These are phyloP conservation scores for Garcia nutans DNA, from an alignment of 345 rosid genomes.

Conservation along the genomic window DNA sequence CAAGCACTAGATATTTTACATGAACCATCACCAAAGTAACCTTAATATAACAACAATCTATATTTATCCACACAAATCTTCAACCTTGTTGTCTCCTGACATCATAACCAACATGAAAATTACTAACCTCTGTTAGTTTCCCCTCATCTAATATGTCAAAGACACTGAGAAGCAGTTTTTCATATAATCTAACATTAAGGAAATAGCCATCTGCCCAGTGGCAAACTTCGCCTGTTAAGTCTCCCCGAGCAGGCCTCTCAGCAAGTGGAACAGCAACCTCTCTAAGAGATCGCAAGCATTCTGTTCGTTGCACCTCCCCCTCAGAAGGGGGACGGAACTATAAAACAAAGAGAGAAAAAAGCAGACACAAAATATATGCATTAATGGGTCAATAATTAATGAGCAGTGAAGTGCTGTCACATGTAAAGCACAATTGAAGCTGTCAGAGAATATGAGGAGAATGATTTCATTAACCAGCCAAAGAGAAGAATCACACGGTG, in stretches of 20 bases:
- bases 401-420: not conserved
- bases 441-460: not conserved
- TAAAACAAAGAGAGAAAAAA: constrained; percentile 18
- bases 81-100: constrained; percentile 1
- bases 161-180: constrained; percentile 87
- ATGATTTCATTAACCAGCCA: not conserved
- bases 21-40: not conserved
- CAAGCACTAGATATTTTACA: not conserved
- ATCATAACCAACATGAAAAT: constrained; percentile 14
- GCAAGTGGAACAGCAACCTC: constrained; percentile 90
- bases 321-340: constrained; percentile 78
- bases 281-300: constrained; percentile 82
- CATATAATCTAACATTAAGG: constrained; percentile 83
- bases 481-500: not conserved
- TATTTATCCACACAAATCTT: not conserved
- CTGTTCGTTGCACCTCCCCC: constrained; percentile 91
- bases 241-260: constrained; percentile 96
- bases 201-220: constrained; percentile 99
- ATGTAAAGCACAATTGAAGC: not conserved
- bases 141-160: constrained; percentile 94
- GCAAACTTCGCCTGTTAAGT: constrained; percentile 97
- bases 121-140: constrained; percentile 85
- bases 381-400: not conserved
- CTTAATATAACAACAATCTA: not conserved
- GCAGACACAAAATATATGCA: not conserved